These are phyloP conservation scores for Kodamaea kakaduensis DNA, from an alignment of 805 yeast genomes.

Conservation along the genomic window DNA sequence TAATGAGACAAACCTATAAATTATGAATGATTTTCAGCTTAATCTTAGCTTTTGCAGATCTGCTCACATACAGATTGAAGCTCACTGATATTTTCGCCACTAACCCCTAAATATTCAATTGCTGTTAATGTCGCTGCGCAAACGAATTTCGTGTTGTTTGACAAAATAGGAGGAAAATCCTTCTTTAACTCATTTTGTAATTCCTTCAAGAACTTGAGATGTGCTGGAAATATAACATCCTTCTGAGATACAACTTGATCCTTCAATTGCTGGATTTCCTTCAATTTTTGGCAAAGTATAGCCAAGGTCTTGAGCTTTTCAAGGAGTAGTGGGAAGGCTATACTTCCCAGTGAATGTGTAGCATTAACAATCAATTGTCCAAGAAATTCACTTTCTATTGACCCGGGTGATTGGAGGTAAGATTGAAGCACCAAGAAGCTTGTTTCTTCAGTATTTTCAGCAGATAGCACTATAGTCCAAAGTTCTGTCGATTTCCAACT, in stretches of 20 bases:
- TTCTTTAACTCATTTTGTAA: constrained; percentile 9
- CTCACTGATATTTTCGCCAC: constrained; percentile 1
- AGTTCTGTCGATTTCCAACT: constrained; percentile 12
- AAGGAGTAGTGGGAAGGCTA: constrained; percentile 8
- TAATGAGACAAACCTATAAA: too few relatives aligned
- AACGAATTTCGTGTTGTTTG: constrained; percentile 32
- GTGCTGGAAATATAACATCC: constrained; percentile 11
- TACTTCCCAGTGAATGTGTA: constrained; percentile 3
- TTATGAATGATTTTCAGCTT: too few relatives aligned
- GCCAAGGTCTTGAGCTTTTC: constrained; percentile 21
- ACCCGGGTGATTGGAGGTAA: constrained; percentile 3
- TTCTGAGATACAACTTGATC: constrained; percentile 3
- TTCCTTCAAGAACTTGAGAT: constrained; percentile 13
- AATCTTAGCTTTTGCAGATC: too few relatives aligned
- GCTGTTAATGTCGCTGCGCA: constrained; percentile 19
- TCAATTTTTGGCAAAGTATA: constrained; percentile 14
- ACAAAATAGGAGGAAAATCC: constrained; percentile 13
- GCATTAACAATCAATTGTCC: not conserved
- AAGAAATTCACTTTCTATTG: not conserved
- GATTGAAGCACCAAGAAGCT: constrained; percentile 22
- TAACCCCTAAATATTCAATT: constrained; percentile 1
- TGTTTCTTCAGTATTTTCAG: constrained; percentile 11
- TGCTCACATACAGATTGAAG: constrained; percentile 5
- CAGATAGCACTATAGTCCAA: constrained; percentile 8
- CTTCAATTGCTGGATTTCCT: constrained; percentile 1